phyloP scores from a whole-genome alignment of 23 red algal genomes.

The Agarophyton chilense region DNA sequence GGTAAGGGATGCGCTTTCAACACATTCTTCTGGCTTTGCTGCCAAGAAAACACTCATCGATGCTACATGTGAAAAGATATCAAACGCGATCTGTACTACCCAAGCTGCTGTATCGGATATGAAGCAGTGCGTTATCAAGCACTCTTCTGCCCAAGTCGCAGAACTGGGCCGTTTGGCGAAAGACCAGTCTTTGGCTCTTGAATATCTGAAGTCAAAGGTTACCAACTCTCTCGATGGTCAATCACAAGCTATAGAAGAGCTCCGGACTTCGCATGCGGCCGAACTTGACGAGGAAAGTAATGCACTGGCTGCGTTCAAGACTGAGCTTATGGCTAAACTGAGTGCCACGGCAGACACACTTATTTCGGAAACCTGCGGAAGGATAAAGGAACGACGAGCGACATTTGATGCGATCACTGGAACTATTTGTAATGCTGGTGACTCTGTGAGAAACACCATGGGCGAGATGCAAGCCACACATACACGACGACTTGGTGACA shows the following conservation, averaged over 20 bases:
- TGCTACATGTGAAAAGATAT: not conserved
- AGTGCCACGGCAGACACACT: conserved; percentile 16
- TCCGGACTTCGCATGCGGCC: not conserved
- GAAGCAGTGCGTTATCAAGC: not conserved
- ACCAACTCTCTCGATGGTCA: not conserved
- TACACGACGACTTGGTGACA: not conserved
- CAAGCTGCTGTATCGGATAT: not conserved
- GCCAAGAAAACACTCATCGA: not conserved
- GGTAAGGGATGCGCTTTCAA: not conserved
- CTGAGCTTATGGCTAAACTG: conserved; percentile 24
- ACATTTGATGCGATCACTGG: not conserved
- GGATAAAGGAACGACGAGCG: not conserved
- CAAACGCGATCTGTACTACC: not conserved
- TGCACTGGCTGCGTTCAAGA: not conserved
- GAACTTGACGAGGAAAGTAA: conserved; percentile 25
- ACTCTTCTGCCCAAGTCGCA: conserved; percentile 1
- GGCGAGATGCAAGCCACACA: not conserved
- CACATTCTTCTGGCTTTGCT: not conserved
- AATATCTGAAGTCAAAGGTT: not conserved
- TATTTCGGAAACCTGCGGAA: not conserved
- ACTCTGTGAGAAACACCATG: not conserved
- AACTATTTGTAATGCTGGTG: not conserved
- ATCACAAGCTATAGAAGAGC: conserved; percentile 5
- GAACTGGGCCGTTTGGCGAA: conserved; percentile 6
- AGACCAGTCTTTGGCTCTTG: not conserved